phyloP scores from a whole-genome alignment of 345 rosid genomes.

The Salix viminalis region DNA sequence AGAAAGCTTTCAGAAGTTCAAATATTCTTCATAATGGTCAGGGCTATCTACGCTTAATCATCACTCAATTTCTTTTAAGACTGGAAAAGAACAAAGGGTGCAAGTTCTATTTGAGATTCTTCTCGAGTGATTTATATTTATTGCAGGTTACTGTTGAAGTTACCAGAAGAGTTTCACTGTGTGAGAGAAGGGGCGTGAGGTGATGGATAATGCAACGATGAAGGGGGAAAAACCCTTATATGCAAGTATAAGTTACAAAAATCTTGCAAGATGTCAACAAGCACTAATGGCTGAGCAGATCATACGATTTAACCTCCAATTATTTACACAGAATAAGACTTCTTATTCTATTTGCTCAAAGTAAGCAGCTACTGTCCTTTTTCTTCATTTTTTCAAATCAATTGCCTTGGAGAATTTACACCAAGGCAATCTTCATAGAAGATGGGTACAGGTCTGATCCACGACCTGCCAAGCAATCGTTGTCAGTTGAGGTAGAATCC shows the following conservation, averaged over 20 bases:
- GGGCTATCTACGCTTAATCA: background rate
- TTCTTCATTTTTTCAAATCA: background rate
- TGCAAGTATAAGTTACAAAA: constrained; percentile 2
- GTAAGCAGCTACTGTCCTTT: background rate
- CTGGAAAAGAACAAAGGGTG: background rate
- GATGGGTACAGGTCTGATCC: background rate
- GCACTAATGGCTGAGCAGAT: background rate
- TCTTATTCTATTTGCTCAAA: constrained; percentile 10
- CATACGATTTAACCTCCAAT: background rate
- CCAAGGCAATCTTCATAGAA: constrained; percentile 3
- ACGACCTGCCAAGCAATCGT: constrained; percentile 1
- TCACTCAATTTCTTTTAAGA: background rate
- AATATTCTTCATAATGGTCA: background rate
- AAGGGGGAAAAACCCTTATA: background rate
- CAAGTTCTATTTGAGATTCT: background rate
- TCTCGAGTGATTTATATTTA: background rate
- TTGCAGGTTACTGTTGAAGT: background rate
- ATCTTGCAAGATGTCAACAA: constrained; percentile 1
- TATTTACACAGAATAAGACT: constrained; percentile 21
- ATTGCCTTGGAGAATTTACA: background rate
- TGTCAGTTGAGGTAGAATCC: background rate
- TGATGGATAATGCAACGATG: background rate
- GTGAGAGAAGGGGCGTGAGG: background rate
- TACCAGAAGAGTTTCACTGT: background rate
- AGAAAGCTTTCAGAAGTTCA: background rate